Conservation (phyloP, 169 alveolate species). For the Eimeria zaria region DNA sequence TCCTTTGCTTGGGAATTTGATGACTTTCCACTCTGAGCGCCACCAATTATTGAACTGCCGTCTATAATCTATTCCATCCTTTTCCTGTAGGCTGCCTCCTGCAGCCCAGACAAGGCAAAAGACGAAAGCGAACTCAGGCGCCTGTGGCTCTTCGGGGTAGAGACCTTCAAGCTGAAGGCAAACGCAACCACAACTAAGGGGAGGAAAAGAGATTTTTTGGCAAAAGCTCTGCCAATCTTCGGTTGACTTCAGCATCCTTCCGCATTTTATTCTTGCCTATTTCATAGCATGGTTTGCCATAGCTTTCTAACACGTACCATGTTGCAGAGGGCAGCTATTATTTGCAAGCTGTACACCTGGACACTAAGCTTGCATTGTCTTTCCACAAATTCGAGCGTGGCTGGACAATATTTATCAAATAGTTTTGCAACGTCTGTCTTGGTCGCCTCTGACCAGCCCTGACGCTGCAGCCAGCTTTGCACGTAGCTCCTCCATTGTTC, state of each 20-base stretch:
- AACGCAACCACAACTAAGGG: not conserved
- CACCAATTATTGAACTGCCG: conserved; percentile 97
- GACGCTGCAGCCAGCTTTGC: conserved; percentile 95
- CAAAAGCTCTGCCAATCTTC: not conserved
- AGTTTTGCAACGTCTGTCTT: conserved; percentile 93
- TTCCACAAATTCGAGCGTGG: conserved; percentile 93
- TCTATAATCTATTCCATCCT: conserved; percentile 96
- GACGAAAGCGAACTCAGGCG: conserved; percentile 96
- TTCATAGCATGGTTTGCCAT: not conserved
- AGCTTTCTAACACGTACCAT: conserved; percentile 87
- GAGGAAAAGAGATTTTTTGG: not conserved
- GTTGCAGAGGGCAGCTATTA: conserved; percentile 93
- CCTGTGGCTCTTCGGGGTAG: conserved; percentile 89
- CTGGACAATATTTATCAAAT: conserved; percentile 96
- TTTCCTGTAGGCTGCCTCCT: conserved; percentile 97
- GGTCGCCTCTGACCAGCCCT: conserved; percentile 87
- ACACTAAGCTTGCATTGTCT: conserved; percentile 94
- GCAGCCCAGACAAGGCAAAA: conserved; percentile 97
- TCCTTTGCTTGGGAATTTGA: conserved; percentile 98
- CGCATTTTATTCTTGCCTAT: not conserved
- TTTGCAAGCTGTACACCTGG: conserved; percentile 93
- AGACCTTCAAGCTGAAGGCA: conserved; percentile 87
- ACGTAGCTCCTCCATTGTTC: conserved; percentile 97
- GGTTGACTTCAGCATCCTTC: not conserved
- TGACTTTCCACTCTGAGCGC: conserved; percentile 97